A percentile compares a stretch with the other conserved stretches of the same genome.
Evolutionary conservation across 2,329 filamentous ascomycete species (phyloP).

Genomic region (Talaromyces marneffei): DNA sequence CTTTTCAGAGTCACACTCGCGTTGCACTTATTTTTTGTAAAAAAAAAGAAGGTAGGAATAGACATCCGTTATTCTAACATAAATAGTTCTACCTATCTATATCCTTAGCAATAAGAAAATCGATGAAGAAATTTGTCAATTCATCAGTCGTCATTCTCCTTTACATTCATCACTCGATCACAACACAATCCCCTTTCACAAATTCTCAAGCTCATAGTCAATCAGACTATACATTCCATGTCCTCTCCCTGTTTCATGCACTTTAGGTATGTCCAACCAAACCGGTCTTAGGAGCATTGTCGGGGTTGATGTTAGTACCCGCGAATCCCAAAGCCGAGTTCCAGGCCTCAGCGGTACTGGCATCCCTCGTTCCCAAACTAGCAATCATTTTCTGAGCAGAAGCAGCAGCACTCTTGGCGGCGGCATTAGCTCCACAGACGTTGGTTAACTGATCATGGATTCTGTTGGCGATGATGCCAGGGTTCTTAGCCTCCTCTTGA

Average conservation of each 20-base stretch:
- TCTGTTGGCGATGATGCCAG: conserved; percentile 67
- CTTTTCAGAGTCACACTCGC: not conserved
- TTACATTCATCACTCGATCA: not conserved
- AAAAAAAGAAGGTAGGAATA: not conserved
- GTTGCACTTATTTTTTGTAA: not conserved
- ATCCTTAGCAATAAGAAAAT: not conserved
- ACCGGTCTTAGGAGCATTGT: conserved; percentile 2
- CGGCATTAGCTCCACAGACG: conserved; percentile 58
- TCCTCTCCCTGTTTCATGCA: not conserved
- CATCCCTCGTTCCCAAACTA: conserved; percentile 37
- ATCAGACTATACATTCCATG: not conserved
- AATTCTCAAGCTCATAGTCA: not conserved
- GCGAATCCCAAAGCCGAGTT: conserved; percentile 36
- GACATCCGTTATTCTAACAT: too few species aligned
- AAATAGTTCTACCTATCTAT: not conserved
- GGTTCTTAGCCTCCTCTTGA: conserved; percentile 64
- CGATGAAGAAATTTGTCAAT: not conserved
- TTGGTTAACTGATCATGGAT: conserved; percentile 65
- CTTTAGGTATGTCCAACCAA: conserved; percentile 1
- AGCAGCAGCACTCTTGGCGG: conserved; percentile 51
- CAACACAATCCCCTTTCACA: not conserved
- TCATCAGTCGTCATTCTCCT: not conserved
- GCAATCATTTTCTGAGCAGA: conserved; percentile 50
- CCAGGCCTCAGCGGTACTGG: conserved; percentile 38
- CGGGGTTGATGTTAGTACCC: conserved; percentile 12